Percentiles rank a stretch among this genome's conserved stretches.
These are phyloP conservation scores for Spatholobus suberectus DNA, from an alignment of 306 rosid genomes.

Conservation along the genomic window DNA sequence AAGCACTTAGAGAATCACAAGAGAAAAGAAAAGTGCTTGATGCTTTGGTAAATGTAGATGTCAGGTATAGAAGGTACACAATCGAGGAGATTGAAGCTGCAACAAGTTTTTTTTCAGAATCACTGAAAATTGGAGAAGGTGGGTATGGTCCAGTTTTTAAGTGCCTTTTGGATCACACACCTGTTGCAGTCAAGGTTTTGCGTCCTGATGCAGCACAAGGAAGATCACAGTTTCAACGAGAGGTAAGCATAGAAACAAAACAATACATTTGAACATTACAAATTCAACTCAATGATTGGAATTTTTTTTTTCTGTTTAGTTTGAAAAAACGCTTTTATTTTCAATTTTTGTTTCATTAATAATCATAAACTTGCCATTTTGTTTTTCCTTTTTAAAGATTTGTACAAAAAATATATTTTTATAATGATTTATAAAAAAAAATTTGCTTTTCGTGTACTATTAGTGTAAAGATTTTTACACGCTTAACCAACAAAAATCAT, in stretches of 20 bases:
- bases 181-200: slow-evolving; percentile 88
- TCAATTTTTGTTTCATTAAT: neutral
- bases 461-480: neutral
- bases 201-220: slow-evolving; percentile 98
- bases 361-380: too few species aligned
- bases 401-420: too few species aligned
- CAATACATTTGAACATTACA: neutral
- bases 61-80: slow-evolving; percentile 77
- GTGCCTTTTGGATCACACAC: slow-evolving; percentile 79
- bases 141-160: slow-evolving; percentile 95
- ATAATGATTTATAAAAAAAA: too few species aligned
- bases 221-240: slow-evolving; percentile 86
- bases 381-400: too few species aligned
- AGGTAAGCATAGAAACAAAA: slow-evolving; percentile 60
- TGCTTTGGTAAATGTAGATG: slow-evolving; percentile 57
- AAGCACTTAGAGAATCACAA: slow-evolving; percentile 74
- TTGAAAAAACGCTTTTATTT: neutral
- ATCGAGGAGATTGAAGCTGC: slow-evolving; percentile 91
- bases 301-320: neutral
- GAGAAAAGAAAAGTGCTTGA: slow-evolving; percentile 68
- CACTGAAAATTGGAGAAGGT: slow-evolving; percentile 94
- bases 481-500: neutral
- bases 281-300: neutral
- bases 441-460: too few species aligned
- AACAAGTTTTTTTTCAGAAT: slow-evolving; percentile 64